Percentiles rank a stretch among this genome's conserved stretches.
These are phyloP conservation scores for Paragyromitra xinjiangensis DNA, from an alignment of 495 filamentous ascomycete genomes.

Conservation along the genomic window DNA sequence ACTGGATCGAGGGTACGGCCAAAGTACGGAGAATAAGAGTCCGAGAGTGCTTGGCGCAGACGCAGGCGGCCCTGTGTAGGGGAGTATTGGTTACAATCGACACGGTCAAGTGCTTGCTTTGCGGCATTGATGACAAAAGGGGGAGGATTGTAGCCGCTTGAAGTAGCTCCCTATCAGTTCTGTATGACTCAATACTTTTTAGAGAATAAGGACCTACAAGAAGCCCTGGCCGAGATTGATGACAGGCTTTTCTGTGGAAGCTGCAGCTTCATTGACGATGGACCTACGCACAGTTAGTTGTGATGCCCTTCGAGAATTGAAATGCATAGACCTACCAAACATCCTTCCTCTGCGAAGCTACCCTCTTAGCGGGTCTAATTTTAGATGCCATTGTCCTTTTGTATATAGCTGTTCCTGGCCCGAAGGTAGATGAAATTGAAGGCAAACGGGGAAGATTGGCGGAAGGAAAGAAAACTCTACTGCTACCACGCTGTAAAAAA, in stretches of 20 bases:
- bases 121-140: slow-evolving; percentile 90
- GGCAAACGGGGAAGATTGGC: background rate
- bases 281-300: slow-evolving; percentile 66
- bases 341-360: slow-evolving; percentile 85
- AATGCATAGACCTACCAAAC: slow-evolving; percentile 73
- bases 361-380: slow-evolving; percentile 75
- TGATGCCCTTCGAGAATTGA: background rate
- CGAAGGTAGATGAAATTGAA: slow-evolving; percentile 9
- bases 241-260: slow-evolving; percentile 84
- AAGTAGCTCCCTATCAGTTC: background rate
- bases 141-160: slow-evolving; percentile 93
- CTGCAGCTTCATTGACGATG: slow-evolving; percentile 91
- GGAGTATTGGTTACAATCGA: slow-evolving; percentile 98
- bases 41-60: slow-evolving; percentile 87
- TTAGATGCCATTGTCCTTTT: slow-evolving; percentile 51
- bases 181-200: background rate
- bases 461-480: background rate
- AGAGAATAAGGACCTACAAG: slow-evolving; percentile 66
- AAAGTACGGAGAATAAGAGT: slow-evolving; percentile 88
- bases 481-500: slow-evolving; percentile 23
- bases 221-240: slow-evolving; percentile 98
- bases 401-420: background rate
- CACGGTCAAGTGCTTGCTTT: slow-evolving; percentile 85
- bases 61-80: slow-evolving; percentile 91
- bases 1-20: slow-evolving; percentile 81